Conservation (phyloP, 345 rosid species). For the Populus pruinosa region DNA sequence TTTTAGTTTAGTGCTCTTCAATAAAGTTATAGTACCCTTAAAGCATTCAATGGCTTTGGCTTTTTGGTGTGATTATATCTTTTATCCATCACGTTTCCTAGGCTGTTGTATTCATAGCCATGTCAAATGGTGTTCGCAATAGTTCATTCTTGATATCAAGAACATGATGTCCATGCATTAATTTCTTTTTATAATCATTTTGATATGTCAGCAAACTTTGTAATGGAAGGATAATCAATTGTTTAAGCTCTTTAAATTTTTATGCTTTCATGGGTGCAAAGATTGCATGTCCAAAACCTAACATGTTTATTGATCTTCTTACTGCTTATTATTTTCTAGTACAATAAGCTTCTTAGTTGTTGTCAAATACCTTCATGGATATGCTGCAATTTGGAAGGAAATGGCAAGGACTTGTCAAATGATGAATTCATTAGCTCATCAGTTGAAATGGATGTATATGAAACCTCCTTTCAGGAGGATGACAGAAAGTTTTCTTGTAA, state of each 20-base stretch:
- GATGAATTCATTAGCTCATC: conserved; percentile 54
- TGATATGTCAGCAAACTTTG: background rate
- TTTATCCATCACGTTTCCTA: background rate
- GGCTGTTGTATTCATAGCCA: background rate
- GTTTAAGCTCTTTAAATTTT: background rate
- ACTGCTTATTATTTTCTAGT: conserved; percentile 36
- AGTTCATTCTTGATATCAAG: background rate
- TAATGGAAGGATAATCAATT: background rate
- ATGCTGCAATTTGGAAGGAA: conserved; percentile 72
- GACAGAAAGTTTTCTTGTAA: conserved; percentile 34
- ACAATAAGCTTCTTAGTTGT: conserved; percentile 65
- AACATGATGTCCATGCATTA: background rate
- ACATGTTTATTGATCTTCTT: conserved; percentile 9
- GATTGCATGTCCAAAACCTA: conserved; percentile 7
- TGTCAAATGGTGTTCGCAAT: background rate
- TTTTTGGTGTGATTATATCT: background rate
- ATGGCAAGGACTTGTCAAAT: conserved; percentile 43
- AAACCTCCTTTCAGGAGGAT: conserved; percentile 34
- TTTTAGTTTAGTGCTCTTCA: background rate
- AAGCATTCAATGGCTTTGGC: background rate
- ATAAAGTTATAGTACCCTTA: background rate
- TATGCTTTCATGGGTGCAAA: background rate
- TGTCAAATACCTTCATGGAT: conserved; percentile 86
- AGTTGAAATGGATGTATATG: conserved; percentile 91
- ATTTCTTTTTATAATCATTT: background rate